Evolutionary conservation across 768 basidiomycete genomes (phyloP), one percentile per base, ranked within the genome.

Genomic region (Harrya chromipes): DNA sequence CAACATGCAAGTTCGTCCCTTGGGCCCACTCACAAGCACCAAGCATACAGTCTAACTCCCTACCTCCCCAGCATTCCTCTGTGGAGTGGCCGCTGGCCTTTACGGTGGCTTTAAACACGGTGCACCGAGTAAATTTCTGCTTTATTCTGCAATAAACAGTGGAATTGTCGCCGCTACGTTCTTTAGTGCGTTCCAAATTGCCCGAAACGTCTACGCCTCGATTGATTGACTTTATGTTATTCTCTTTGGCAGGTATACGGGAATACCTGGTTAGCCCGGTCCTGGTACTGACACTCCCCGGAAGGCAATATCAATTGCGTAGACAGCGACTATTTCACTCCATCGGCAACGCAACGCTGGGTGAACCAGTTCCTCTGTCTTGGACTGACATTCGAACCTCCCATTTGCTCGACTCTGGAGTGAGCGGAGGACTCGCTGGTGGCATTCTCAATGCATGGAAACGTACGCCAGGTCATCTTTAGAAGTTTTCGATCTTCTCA

Each of bases 1-100:
- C 78, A 70, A 81, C 84, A 83, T 90, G 87, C 87, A 78, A 85
- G 87, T 89, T 81, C 82, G 84, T 85, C 71, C 58, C 57, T 51
- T 51, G 40, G 50, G 33, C 23, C 26, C 38, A 41, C 46, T 31
- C 14, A 27, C 44, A 31, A 36, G 47, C 49, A 42, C 37, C 23
- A 50, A 56, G 46, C 50, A 35, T 57, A 34, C 52, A 55, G 61
- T 36, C 51, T 68, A 50, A 66, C 59, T 57, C 63, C 59, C 61
- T 54, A 62, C 54, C 49, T 45, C 38, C 12, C 36, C 57, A 92
- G 90, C 85, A 49, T 69, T 74, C 43, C 55, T 78, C 27, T 82
- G 84, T 53, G 84, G 81, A 33, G 51, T 64, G 2, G 57, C 72
- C 13, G 70, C 72, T 36, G 75, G 73, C 13, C 61, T 74, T 3